Conservation (phyloP, 192 early-diverging fungal genomes). For the Coemansia sp. region DNA sequence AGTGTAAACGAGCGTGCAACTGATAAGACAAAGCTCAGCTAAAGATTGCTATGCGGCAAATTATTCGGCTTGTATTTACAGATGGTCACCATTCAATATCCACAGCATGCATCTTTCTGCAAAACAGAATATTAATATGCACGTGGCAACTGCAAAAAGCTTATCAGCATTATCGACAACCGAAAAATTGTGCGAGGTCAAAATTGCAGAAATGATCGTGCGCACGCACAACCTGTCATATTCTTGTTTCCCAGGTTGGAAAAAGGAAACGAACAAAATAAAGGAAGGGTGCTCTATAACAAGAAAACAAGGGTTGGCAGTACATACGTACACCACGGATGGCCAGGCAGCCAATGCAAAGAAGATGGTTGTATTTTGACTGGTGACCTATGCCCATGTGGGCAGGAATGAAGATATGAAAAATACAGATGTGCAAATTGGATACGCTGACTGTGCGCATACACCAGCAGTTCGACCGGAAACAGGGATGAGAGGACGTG, state of each 20-base stretch:
- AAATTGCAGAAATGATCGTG: background rate
- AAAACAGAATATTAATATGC: background rate
- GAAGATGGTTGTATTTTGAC: no score
- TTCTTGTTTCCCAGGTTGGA: background rate
- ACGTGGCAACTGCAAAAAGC: background rate
- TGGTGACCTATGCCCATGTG: no score
- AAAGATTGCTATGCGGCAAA: no score
- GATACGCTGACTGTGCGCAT: no score
- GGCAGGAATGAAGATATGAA: no score
- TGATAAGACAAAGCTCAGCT: no score
- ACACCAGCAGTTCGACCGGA: no score
- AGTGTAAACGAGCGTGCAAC: no score
- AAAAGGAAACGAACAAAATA: no score
- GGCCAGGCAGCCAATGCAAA: no score
- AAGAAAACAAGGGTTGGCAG: background rate
- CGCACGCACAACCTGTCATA: background rate
- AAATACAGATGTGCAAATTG: no score
- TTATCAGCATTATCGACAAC: background rate
- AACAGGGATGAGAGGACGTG: no score
- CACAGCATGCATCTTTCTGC: background rate
- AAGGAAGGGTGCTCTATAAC: background rate
- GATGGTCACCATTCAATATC: background rate
- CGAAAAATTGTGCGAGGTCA: background rate
- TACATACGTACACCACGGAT: background rate
- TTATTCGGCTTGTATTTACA: background rate